Conservation (phyloP, 805 yeast species). For the Jamesozyma hellenica region DNA sequence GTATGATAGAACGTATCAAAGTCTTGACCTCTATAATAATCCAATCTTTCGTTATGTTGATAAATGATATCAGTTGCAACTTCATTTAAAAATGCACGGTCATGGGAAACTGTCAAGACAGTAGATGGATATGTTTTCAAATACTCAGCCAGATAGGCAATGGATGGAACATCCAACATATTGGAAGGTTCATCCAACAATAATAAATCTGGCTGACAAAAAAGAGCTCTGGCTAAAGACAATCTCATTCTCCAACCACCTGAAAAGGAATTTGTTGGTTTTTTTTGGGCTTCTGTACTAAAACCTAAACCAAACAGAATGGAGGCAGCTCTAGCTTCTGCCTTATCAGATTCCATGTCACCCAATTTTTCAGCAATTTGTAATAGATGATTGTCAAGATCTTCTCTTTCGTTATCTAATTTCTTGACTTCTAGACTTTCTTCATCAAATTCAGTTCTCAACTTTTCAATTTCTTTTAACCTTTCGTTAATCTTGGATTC, state of each 20-base stretch:
- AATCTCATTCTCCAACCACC: slow-evolving; percentile 99
- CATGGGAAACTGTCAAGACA: slow-evolving; percentile 93
- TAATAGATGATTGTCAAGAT: slow-evolving; percentile 65
- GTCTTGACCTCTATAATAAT: slow-evolving; percentile 88
- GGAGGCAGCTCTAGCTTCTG: slow-evolving; percentile 93
- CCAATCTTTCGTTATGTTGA: slow-evolving; percentile 94
- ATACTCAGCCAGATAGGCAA: slow-evolving; percentile 84
- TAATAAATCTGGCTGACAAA: slow-evolving; percentile 91
- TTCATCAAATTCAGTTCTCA: slow-evolving; percentile 64
- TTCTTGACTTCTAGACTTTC: slow-evolving; percentile 64
- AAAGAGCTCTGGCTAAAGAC: slow-evolving; percentile 93
- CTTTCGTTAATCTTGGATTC: slow-evolving; percentile 66
- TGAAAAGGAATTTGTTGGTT: slow-evolving; percentile 82
- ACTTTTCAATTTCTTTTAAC: slow-evolving; percentile 59
- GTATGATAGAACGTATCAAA: slow-evolving; percentile 90
- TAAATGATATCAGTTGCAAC: slow-evolving; percentile 97
- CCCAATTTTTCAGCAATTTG: slow-evolving; percentile 73
- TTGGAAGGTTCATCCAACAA: slow-evolving; percentile 97
- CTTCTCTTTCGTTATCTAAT: slow-evolving; percentile 83
- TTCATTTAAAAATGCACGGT: slow-evolving; percentile 91
- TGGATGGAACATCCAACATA: slow-evolving; percentile 99
- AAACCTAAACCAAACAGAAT: slow-evolving; percentile 90
- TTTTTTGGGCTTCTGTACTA: slow-evolving; percentile 72
- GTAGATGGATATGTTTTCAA: slow-evolving; percentile 86
- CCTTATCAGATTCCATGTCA: slow-evolving; percentile 95